phyloP scores from a whole-genome alignment of 2,329 filamentous ascomycete genomes.

The Botrytis squamosa region DNA sequence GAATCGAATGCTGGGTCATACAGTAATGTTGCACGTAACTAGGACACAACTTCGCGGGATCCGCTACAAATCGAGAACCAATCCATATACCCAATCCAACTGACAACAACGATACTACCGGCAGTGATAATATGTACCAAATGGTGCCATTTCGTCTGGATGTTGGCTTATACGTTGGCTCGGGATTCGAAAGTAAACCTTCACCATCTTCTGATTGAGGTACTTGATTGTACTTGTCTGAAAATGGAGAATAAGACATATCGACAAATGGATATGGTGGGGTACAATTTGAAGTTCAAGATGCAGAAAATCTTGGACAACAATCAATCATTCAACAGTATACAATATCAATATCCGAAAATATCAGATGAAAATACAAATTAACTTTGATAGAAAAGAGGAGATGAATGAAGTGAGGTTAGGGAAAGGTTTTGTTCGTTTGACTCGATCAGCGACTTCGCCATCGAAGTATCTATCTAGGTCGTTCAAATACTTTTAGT shows the following conservation, averaged over 20 bases:
- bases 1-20: slow-evolving; percentile 9
- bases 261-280: background rate
- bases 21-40: slow-evolving; percentile 25
- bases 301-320: background rate
- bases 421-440: slow-evolving; percentile 3
- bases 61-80: slow-evolving; percentile 14
- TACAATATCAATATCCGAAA: background rate
- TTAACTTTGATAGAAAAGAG: background rate
- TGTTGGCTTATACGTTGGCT: slow-evolving; percentile 4
- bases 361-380: background rate
- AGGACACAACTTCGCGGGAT: slow-evolving; percentile 22
- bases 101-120: slow-evolving; percentile 18
- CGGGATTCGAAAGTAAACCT: slow-evolving; percentile 7
- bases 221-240: slow-evolving; percentile 22
- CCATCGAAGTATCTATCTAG: slow-evolving; percentile 6
- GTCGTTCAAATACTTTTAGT: background rate
- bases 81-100: slow-evolving; percentile 24
- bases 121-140: slow-evolving; percentile 15
- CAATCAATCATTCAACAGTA: background rate
- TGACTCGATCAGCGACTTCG: slow-evolving; percentile 2
- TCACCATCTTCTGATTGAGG: slow-evolving; percentile 22
- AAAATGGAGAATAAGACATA: slow-evolving; percentile 19
- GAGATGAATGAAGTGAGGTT: slow-evolving; percentile 10
- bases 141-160: background rate
- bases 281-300: background rate